Conservation (phyloP, 495 filamentous ascomycete genomes). For the Pseudotulostoma volvatum region DNA sequence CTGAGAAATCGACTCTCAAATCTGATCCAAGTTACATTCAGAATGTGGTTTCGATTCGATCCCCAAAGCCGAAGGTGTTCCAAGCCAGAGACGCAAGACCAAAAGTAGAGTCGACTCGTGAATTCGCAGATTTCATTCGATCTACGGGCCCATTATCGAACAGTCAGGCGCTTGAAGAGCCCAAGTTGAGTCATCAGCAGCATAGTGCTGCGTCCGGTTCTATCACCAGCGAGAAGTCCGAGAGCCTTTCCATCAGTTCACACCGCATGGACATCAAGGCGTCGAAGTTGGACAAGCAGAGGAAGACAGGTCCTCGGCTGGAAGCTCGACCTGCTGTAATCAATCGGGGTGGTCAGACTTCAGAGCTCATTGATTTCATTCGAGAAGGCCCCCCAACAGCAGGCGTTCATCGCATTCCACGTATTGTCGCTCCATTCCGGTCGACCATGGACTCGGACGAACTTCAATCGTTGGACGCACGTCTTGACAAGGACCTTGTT, state of each 20-base stretch:
- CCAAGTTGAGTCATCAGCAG: background rate
- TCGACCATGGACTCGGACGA: constrained; percentile 76
- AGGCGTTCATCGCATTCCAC: constrained; percentile 52
- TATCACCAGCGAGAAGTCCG: background rate
- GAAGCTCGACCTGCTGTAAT: constrained; percentile 58
- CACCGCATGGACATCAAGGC: no score
- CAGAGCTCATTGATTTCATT: constrained; percentile 89
- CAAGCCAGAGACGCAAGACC: constrained; percentile 54
- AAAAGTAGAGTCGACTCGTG: constrained; percentile 45
- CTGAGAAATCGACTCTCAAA: background rate
- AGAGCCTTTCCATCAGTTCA: no score
- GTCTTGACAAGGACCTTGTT: constrained; percentile 9
- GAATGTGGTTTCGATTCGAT: background rate
- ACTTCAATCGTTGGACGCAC: constrained; percentile 29
- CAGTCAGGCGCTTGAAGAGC: background rate
- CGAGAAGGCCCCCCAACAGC: constrained; percentile 54
- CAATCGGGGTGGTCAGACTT: constrained; percentile 45
- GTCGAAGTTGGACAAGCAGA: background rate
- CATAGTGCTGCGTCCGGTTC: constrained; percentile 1
- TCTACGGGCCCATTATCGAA: constrained; percentile 47
- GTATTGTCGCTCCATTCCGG: constrained; percentile 71
- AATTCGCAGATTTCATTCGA: constrained; percentile 76
- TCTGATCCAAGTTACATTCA: background rate
- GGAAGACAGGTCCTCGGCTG: constrained; percentile 25
- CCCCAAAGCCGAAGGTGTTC: constrained; percentile 14